These are phyloP conservation scores for Myriangium duriaei DNA, from an alignment of 2,329 filamentous ascomycete species.

Conservation along the genomic window DNA sequence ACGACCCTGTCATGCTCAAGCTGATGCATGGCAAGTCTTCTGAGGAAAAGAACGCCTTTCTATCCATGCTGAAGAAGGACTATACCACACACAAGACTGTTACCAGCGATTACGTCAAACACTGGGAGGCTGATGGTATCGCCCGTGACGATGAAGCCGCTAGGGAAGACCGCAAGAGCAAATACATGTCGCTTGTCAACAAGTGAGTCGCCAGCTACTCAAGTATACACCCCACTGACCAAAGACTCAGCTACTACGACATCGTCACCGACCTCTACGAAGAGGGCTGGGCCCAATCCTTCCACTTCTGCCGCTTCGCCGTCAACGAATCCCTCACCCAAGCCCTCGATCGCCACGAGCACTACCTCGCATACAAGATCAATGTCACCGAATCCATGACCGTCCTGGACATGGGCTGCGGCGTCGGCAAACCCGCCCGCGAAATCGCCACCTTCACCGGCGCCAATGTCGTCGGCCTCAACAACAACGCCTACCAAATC, in stretches of 20 bases:
- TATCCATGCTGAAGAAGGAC: slow-evolving; percentile 79
- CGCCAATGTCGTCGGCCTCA: slow-evolving; percentile 77
- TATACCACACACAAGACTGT: slow-evolving; percentile 65
- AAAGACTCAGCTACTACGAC: slow-evolving; percentile 66
- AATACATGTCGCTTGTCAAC: slow-evolving; percentile 87
- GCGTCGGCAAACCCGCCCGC: slow-evolving; percentile 86
- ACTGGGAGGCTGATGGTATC: slow-evolving; percentile 77
- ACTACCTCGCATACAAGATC: slow-evolving; percentile 88
- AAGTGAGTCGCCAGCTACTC: slow-evolving; percentile 44
- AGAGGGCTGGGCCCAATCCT: slow-evolving; percentile 90
- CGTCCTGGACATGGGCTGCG: slow-evolving; percentile 91
- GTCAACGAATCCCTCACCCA: slow-evolving; percentile 76
- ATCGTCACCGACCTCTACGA: slow-evolving; percentile 90
- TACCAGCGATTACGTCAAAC: slow-evolving; percentile 88
- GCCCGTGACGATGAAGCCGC: slow-evolving; percentile 71
- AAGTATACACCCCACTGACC: neutral
- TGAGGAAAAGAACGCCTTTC: slow-evolving; percentile 67
- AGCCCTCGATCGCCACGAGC: slow-evolving; percentile 91
- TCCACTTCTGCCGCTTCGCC: slow-evolving; percentile 95
- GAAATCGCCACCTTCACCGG: slow-evolving; percentile 96
- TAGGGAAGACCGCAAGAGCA: slow-evolving; percentile 61
- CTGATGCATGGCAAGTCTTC: slow-evolving; percentile 61
- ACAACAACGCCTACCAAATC: slow-evolving; percentile 99
- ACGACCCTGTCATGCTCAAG: slow-evolving; percentile 67
- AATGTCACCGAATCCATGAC: slow-evolving; percentile 74